These are phyloP conservation scores for Pichia eremophila DNA, from an alignment of 805 yeast genomes.

Conservation along the genomic window DNA sequence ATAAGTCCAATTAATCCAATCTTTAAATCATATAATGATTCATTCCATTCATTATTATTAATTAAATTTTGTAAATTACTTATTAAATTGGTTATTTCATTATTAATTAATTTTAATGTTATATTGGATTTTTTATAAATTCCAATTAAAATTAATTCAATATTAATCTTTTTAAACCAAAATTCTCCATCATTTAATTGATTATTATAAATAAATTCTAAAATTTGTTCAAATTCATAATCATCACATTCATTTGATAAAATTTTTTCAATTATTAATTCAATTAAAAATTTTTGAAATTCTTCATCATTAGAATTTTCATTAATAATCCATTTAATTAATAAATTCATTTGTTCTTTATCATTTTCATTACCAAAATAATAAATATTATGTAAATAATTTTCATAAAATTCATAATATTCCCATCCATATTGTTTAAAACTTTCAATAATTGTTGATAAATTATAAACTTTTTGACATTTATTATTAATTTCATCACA, in stretches of 20 bases:
- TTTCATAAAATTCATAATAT: constrained; percentile 37
- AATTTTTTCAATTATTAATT: constrained; percentile 10
- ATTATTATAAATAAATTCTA: constrained; percentile 4
- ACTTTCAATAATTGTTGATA: constrained; percentile 28
- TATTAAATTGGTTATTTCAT: constrained; percentile 2
- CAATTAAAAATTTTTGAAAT: constrained; percentile 16
- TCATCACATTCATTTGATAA: neutral
- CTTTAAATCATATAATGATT: neutral
- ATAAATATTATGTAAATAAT: constrained; percentile 40
- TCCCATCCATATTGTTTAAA: constrained; percentile 43
- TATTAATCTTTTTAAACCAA: constrained; percentile 6
- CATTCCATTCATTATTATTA: constrained; percentile 3
- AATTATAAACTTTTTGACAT: constrained; percentile 32
- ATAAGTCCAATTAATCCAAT: neutral
- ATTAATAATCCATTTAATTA: constrained; percentile 14
- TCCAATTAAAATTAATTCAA: constrained; percentile 8
- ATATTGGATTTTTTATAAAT: constrained; percentile 4
- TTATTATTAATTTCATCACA: constrained; percentile 58
- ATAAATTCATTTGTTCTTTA: constrained; percentile 14
- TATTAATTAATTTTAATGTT: neutral
- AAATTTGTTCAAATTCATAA: constrained; percentile 5
- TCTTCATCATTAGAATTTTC: constrained; percentile 16
- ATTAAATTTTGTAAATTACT: constrained; percentile 3
- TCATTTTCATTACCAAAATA: constrained; percentile 28
- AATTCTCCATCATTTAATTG: constrained; percentile 10